Conservation (phyloP, 495 filamentous ascomycete genomes). For the Rhypophila decipiens region DNA sequence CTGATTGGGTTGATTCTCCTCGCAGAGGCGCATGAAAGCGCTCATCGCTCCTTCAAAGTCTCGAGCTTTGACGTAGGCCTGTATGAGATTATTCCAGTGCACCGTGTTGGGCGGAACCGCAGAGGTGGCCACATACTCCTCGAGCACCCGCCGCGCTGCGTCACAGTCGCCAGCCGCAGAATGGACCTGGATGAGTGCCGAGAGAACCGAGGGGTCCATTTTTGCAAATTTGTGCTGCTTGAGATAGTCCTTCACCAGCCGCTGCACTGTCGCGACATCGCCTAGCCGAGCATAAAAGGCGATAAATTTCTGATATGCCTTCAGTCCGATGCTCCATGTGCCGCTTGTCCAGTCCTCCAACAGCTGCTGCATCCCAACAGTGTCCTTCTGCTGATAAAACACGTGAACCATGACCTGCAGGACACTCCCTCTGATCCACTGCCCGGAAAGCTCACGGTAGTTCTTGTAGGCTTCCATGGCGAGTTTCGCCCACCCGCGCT, state of each 20-base stretch:
- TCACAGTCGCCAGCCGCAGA: slow-evolving; percentile 55
- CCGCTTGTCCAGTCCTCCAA: slow-evolving; percentile 47
- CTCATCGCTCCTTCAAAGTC: slow-evolving; percentile 59
- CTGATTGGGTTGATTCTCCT: slow-evolving; percentile 41
- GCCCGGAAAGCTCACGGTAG: slow-evolving; percentile 28
- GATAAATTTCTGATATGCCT: slow-evolving; percentile 45
- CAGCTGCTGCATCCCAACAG: slow-evolving; percentile 43
- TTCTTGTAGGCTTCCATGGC: slow-evolving; percentile 25
- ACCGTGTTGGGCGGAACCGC: slow-evolving; percentile 42
- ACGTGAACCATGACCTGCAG: slow-evolving; percentile 20
- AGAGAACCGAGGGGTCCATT: slow-evolving; percentile 24
- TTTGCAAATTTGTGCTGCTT: slow-evolving; percentile 28
- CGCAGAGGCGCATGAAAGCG: slow-evolving; percentile 52
- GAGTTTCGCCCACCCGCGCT: slow-evolving; percentile 12
- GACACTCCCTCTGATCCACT: slow-evolving; percentile 2
- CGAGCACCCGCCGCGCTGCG: slow-evolving; percentile 53
- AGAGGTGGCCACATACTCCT: slow-evolving; percentile 44
- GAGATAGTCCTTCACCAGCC: slow-evolving; percentile 50
- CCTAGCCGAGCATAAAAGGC: slow-evolving; percentile 49
- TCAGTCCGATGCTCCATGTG: slow-evolving; percentile 27
- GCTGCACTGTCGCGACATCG: slow-evolving; percentile 41
- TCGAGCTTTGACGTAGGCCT: slow-evolving; percentile 57
- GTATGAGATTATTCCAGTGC: slow-evolving; percentile 73
- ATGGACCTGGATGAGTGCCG: slow-evolving; percentile 57
- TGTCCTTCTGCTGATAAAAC: slow-evolving; percentile 27